Percentiles rank a stretch among this genome's conserved stretches.
Evolutionary conservation across 768 basidiomycete species (phyloP).

Genomic region (Steccherinum ochraceum): DNA sequence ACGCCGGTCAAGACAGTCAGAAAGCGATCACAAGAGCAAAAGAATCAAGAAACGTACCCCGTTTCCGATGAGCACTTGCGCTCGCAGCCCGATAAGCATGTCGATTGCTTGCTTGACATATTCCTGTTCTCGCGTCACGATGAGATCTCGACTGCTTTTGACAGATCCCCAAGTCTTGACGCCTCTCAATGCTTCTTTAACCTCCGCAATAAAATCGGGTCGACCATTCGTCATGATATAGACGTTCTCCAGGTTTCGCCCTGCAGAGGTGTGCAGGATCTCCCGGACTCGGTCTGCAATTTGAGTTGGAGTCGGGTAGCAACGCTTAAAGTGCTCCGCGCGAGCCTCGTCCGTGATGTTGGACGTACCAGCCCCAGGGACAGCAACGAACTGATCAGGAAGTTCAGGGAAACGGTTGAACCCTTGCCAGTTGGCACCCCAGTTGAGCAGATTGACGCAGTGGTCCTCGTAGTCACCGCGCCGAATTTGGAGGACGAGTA

Average conservation of each 20-base stretch:
- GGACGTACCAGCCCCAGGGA: slow-evolving; percentile 15
- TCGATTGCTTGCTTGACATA: slow-evolving; percentile 56
- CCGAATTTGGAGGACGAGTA: slow-evolving; percentile 53
- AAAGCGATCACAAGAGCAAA: slow-evolving; percentile 32
- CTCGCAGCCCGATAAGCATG: slow-evolving; percentile 61
- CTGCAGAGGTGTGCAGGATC: slow-evolving; percentile 16
- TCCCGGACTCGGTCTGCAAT: slow-evolving; percentile 38
- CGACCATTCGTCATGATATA: slow-evolving; percentile 66
- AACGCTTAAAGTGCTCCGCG: slow-evolving; percentile 35
- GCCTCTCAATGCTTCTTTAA: slow-evolving; percentile 33
- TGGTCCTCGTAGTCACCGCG: slow-evolving; percentile 50
- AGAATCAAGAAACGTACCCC: slow-evolving; percentile 41
- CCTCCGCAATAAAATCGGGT: slow-evolving; percentile 38
- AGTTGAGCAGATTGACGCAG: slow-evolving; percentile 36
- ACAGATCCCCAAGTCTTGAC: slow-evolving; percentile 52
- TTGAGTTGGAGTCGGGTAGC: slow-evolving; percentile 45
- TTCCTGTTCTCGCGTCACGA: slow-evolving; percentile 46
- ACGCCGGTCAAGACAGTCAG: slow-evolving; percentile 50
- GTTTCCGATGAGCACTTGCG: slow-evolving; percentile 64
- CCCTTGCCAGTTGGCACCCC: slow-evolving; percentile 37
- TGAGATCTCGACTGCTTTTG: slow-evolving; percentile 48
- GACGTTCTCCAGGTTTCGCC: slow-evolving; percentile 33
- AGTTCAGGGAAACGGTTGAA: slow-evolving; percentile 50
- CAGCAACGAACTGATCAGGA: slow-evolving; percentile 37
- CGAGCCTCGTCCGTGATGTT: slow-evolving; percentile 22